A percentile compares a stretch with the other conserved stretches of the same genome.
Conservation (phyloP, 345 rosid genomes). For the Pistacia atlantica region DNA sequence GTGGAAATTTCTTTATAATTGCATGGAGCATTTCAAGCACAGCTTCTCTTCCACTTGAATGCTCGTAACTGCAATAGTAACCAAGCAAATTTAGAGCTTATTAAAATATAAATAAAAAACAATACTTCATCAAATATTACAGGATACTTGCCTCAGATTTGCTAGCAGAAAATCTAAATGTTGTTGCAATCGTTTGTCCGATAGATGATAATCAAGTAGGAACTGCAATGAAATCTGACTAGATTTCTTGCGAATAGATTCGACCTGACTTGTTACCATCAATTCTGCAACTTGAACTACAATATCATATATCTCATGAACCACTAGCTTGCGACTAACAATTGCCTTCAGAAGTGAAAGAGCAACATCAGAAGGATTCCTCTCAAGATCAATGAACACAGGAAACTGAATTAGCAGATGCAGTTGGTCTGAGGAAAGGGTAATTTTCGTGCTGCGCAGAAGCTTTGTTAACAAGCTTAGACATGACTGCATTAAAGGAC, state of each 20-base stretch:
- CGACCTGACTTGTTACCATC: slow-evolving; percentile 85
- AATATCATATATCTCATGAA: slow-evolving; percentile 84
- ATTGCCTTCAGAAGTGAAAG: slow-evolving; percentile 81
- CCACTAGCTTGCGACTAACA: slow-evolving; percentile 72
- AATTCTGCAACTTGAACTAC: slow-evolving; percentile 61
- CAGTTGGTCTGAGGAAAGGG: slow-evolving; percentile 74
- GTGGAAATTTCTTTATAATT: slow-evolving; percentile 65
- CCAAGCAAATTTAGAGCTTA: slow-evolving; percentile 7
- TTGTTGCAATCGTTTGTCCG: slow-evolving; percentile 61
- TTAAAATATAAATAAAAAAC: slow-evolving; percentile 12
- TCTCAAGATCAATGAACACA: slow-evolving; percentile 79
- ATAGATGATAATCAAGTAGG: slow-evolving; percentile 68
- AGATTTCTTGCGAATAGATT: slow-evolving; percentile 71
- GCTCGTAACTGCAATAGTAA: slow-evolving; percentile 63
- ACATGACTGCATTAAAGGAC: slow-evolving; percentile 75
- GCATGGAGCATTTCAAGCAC: slow-evolving; percentile 86
- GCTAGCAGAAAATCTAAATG: slow-evolving; percentile 65
- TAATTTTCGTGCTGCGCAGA: slow-evolving; percentile 53
- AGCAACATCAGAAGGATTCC: slow-evolving; percentile 63
- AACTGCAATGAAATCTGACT: slow-evolving; percentile 75
- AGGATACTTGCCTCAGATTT: slow-evolving; percentile 63
- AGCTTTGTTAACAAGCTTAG: slow-evolving; percentile 79
- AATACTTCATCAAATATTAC: not conserved
- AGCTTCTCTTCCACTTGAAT: slow-evolving; percentile 85
- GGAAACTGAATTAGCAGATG: slow-evolving; percentile 75